These are phyloP conservation scores for Dictyostelium brefeldianum DNA, from an alignment of 78 protist species.

Conservation along the genomic window DNA sequence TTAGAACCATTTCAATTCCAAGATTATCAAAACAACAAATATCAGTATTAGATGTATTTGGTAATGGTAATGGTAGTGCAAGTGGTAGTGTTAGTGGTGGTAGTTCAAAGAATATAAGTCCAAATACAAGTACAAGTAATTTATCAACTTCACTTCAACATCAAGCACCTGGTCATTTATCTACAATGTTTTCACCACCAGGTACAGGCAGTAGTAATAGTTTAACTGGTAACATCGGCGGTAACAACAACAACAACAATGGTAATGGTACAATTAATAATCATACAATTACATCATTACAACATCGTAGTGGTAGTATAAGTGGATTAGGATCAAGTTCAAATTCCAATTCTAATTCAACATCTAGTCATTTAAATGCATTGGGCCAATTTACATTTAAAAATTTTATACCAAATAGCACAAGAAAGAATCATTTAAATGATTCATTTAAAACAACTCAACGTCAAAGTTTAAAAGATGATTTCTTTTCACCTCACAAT, in stretches of 20 bases:
- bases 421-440: not conserved
- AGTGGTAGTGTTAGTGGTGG: not conserved
- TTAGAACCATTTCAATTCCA: constrained; percentile 57
- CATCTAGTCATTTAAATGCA: constrained; percentile 11
- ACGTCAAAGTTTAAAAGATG: constrained; percentile 16
- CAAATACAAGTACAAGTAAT: constrained; percentile 9
- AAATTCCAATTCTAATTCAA: not conserved
- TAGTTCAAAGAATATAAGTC: not conserved
- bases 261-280: no score
- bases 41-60: constrained; percentile 24
- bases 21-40: constrained; percentile 47
- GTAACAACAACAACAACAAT: constrained; percentile 9
- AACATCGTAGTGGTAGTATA: not conserved
- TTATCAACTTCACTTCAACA: constrained; percentile 3
- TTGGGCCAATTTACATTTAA: not conserved
- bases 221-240: not conserved
- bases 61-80: not conserved
- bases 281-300: not conserved
- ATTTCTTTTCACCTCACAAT: not conserved
- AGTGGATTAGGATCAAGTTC: not conserved
- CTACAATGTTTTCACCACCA: not conserved
- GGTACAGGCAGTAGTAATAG: no score
- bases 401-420: not conserved
- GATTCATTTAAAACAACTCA: not conserved
- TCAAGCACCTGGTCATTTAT: not conserved